Percentiles rank a stretch among this genome's conserved stretches.
phyloP scores from a whole-genome alignment of 2,329 filamentous ascomycete species.

The Malbranchea cinnamomea region DNA sequence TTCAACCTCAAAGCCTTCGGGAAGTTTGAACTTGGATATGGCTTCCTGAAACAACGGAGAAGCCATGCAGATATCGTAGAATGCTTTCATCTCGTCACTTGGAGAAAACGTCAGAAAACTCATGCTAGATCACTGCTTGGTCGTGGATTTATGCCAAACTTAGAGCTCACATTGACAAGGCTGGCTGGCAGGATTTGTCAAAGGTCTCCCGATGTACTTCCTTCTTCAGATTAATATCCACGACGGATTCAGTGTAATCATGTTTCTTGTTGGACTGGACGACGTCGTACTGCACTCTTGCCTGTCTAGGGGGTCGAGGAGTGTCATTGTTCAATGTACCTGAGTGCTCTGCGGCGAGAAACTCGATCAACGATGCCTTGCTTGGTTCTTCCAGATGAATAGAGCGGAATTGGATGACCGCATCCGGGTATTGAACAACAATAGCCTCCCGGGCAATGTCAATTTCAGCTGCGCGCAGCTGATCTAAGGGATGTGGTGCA shows the following conservation, averaged over 20 bases:
- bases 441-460: constrained; percentile 36
- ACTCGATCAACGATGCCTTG: constrained; percentile 34
- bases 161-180: constrained; percentile 28
- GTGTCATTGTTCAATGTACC: constrained; percentile 20
- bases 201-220: constrained; percentile 32
- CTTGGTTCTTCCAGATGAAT: constrained; percentile 38
- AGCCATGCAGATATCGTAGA: constrained; percentile 35
- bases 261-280: constrained; percentile 24
- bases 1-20: constrained; percentile 40
- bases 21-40: constrained; percentile 36
- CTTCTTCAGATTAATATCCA: constrained; percentile 31
- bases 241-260: constrained; percentile 40
- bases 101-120: too few species aligned
- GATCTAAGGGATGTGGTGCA: constrained; percentile 38
- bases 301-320: constrained; percentile 34
- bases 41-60: constrained; percentile 39
- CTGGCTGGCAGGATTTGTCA: constrained; percentile 33
- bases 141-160: background rate
- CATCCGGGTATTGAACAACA: constrained; percentile 23
- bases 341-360: constrained; percentile 33
- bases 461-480: constrained; percentile 41
- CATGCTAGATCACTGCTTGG: constrained; percentile 1
- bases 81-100: constrained; percentile 33
- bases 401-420: constrained; percentile 32
- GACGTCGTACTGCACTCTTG: constrained; percentile 39